Conservation (phyloP, 2,329 filamentous ascomycete genomes). For the Laburnicola sp. region DNA sequence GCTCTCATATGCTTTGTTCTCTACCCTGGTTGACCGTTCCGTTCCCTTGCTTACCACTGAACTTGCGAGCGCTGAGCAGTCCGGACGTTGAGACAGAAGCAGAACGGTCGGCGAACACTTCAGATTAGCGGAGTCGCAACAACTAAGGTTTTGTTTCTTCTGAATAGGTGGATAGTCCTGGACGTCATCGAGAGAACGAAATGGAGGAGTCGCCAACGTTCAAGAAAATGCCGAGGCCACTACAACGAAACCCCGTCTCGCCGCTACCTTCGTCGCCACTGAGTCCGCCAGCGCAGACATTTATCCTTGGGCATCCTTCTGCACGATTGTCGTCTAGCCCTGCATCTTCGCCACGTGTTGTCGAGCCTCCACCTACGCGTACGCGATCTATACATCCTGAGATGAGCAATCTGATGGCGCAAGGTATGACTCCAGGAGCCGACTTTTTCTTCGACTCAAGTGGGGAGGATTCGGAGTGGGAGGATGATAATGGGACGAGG, state of each 20-base stretch:
- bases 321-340: constrained; percentile 34
- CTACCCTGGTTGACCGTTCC: constrained; percentile 18
- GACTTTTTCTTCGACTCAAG: constrained; percentile 39
- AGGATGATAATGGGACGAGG: constrained; percentile 21
- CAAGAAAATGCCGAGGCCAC: constrained; percentile 2
- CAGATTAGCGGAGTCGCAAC: no score
- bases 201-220: constrained; percentile 5
- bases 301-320: constrained; percentile 30
- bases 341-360: constrained; percentile 34
- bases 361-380: constrained; percentile 24
- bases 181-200: neutral
- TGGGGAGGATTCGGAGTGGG: constrained; percentile 26
- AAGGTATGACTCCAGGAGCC: constrained; percentile 20
- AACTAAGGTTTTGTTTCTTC: no score
- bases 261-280: constrained; percentile 17
- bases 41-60: constrained; percentile 4
- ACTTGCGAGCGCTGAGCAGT: neutral
- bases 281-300: constrained; percentile 19
- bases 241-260: constrained; percentile 17
- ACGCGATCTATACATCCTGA: constrained; percentile 29
- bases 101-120: neutral
- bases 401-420: constrained; percentile 29
- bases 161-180: no score
- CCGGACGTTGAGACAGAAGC: neutral
- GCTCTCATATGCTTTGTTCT: constrained; percentile 2